phyloP scores from a whole-genome alignment of 148 eudicot species.

The Heliosperma pusillum region DNA sequence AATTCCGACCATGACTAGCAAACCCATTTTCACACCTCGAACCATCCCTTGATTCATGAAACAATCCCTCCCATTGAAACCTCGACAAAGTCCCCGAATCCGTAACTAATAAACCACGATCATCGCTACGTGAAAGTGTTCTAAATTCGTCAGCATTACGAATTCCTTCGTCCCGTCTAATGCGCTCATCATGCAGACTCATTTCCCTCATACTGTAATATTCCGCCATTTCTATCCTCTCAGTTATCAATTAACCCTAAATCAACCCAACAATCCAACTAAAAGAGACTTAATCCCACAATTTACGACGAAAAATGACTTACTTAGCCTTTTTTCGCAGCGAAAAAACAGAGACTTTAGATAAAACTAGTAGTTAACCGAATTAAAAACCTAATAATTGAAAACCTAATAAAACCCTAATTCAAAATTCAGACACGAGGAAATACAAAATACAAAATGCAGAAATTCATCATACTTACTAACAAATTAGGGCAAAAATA shows the following conservation, averaged over 20 bases:
- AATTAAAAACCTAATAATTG: neutral
- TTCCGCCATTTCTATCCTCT: constrained; percentile 7
- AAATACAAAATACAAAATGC: no score
- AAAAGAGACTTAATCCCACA: neutral
- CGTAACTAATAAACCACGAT: constrained; percentile 8
- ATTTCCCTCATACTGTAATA: constrained; percentile 11
- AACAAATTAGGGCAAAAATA: neutral
- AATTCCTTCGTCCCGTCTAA: constrained; percentile 9
- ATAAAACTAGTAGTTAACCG: neutral
- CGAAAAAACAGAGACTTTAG: neutral
- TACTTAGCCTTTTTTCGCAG: constrained; percentile 10
- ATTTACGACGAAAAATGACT: neutral
- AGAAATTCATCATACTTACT: neutral
- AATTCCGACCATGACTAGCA: constrained; percentile 1
- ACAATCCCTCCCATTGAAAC: constrained; percentile 22
- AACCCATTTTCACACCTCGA: neutral
- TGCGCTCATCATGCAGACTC: neutral
- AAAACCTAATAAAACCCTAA: no score
- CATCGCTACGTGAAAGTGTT: constrained; percentile 3
- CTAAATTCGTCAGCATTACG: constrained; percentile 10
- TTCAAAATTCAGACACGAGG: neutral
- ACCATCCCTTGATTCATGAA: constrained; percentile 6
- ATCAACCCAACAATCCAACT: neutral
- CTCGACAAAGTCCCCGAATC: neutral
- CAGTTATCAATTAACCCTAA: constrained; percentile 1